phyloP scores from a whole-genome alignment of 225 moss, liverwort and hornwort species.

The Polytrichum formosum region DNA sequence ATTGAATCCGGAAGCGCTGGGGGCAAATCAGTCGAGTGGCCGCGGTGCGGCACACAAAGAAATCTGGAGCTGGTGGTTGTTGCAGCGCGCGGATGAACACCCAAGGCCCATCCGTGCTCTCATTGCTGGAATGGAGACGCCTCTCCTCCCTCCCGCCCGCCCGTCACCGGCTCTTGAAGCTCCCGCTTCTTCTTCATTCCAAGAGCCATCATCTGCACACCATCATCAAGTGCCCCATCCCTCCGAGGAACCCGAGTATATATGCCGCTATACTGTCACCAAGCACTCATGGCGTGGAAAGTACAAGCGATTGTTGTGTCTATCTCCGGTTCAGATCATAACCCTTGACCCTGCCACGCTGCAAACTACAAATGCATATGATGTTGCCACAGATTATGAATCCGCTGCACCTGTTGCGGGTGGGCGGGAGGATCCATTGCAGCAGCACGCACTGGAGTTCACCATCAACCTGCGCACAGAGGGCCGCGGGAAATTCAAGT shows the following conservation, averaged over 20 bases:
- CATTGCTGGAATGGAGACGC: constrained; percentile 54
- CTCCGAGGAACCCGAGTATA: constrained; percentile 77
- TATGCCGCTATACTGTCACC: constrained; percentile 76
- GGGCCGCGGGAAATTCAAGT: constrained; percentile 88
- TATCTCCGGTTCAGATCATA: constrained; percentile 67
- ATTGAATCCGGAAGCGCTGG: constrained; percentile 73
- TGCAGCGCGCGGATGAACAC: constrained; percentile 87
- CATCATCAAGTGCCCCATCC: constrained; percentile 44
- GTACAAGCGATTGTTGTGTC: constrained; percentile 80
- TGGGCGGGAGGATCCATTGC: constrained; percentile 75
- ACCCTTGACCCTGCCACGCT: constrained; percentile 85
- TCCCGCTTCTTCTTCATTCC: constrained; percentile 7
- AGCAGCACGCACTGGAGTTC: constrained; percentile 85
- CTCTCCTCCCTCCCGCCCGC: constrained; percentile 45
- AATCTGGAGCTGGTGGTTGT: constrained; percentile 88
- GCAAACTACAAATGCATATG: constrained; percentile 72
- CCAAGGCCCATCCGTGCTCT: constrained; percentile 29
- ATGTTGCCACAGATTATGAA: constrained; percentile 75
- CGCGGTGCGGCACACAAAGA: constrained; percentile 75
- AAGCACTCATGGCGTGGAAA: constrained; percentile 98
- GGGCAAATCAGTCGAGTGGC: constrained; percentile 95
- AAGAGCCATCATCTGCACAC: constrained; percentile 15
- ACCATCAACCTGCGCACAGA: constrained; percentile 79
- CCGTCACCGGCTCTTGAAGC: constrained; percentile 16
- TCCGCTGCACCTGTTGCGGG: constrained; percentile 69